Base-by-base conservation (phyloP, 805 yeast genomes). In the Barnettozyma sucrosica region DNA sequence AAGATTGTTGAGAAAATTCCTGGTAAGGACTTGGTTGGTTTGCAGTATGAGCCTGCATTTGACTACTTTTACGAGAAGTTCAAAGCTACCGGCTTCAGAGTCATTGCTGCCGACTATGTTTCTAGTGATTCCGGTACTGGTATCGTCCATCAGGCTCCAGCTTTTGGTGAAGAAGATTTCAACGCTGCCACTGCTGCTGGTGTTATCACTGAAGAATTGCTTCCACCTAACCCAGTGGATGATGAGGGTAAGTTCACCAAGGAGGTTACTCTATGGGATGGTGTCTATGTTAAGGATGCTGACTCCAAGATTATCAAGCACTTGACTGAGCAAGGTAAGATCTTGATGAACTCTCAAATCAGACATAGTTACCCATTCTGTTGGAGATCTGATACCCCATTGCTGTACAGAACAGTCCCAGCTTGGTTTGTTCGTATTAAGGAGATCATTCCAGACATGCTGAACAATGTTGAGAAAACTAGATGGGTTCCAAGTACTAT, bases 311-410 rank as follows among this genome's bases (percentile, higher is more conserved):
- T 93, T 65, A 89, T 93, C 68, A 90, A 89, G 70, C 71, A 78
- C 54, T 75, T 93, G 65, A 86, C 93, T 50, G 86, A 80, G 45
- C 67, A 74, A 36, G 98, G 96, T 44, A 78, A 83, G 55, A 57
- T 93, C 33, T 73, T 93, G 55, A 77, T 81, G 38, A 84, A 82
- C 49, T 73, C 88, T 38, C 98, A 93, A 75, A 76, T 90, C 56
- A 82, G 83, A 71, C 99, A 93, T 77, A 85, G 95, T 68, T 93
- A 93, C 70, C 99, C 99, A 61, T 93, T 93, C 85, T 93, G 99
- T 75, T 93, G 99, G 99, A 85, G 99, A 79, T 92, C 98, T 3
- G 99, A 93, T 66, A 93, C 99, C 26, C 99, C 99, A 46, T 80
- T 93, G 66, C 69, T 93, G 56, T 93, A 93, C 75, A 83, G 96